A percentile compares a stretch with the other conserved stretches of the same genome.
Evolutionary conservation across 768 basidiomycete species (phyloP).

Genomic region (Boletus pseudo-olivaceus): DNA sequence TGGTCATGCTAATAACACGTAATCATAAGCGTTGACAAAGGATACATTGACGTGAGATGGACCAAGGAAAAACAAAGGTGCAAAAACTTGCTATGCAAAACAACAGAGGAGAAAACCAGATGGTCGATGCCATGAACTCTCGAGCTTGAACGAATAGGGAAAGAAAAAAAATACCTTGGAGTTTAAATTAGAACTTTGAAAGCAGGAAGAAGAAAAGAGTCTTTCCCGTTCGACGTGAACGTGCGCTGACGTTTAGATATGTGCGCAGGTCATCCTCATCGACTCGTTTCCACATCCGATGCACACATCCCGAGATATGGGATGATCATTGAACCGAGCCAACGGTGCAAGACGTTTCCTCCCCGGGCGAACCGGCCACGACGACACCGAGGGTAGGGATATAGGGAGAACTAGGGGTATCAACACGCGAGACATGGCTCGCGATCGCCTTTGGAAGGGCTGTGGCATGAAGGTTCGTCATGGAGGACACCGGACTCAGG

Average conservation of each 20-base stretch:
- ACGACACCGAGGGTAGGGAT: conserved; percentile 5
- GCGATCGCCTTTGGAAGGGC: conserved; percentile 20
- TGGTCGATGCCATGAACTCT: conserved; percentile 3
- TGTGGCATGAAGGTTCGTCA: conserved; percentile 11
- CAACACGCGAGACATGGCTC: conserved; percentile 3
- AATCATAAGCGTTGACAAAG: conserved; percentile 14
- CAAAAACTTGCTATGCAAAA: conserved; percentile 23
- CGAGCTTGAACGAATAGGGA: background rate
- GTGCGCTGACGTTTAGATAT: background rate
- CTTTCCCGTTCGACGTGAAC: background rate
- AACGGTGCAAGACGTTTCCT: background rate
- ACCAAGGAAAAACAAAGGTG: conserved; percentile 5
- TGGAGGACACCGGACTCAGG: conserved; percentile 22
- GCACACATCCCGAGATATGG: background rate
- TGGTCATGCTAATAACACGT: conserved; percentile 16
- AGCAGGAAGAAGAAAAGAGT: background rate
- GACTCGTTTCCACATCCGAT: background rate
- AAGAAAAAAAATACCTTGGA: background rate
- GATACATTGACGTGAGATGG: conserved; percentile 23
- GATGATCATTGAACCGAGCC: conserved; percentile 18
- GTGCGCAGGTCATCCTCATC: background rate
- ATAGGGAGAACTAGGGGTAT: conserved; percentile 1
- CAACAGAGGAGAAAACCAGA: conserved; percentile 15
- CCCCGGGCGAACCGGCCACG: conserved; percentile 2
- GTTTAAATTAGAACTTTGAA: conserved; percentile 6